These are phyloP conservation scores for Globisporangium apiculatum DNA, from an alignment of 352 stramenopile genomes.

Conservation along the genomic window DNA sequence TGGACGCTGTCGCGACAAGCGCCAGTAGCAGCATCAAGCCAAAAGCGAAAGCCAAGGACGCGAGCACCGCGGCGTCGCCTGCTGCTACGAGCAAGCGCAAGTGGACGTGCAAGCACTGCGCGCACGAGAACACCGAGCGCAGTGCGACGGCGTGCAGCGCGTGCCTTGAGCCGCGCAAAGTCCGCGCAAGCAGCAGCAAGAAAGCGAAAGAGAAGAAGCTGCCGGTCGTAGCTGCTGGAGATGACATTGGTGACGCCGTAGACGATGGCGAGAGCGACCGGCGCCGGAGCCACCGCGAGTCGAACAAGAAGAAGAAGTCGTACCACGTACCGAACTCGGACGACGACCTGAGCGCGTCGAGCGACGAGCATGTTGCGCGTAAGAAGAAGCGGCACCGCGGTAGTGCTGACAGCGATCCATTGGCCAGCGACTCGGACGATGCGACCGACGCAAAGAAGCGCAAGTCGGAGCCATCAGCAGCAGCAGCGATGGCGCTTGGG, in stretches of 20 bases:
- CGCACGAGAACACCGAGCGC: constrained; percentile 33
- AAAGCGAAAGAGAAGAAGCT: constrained; percentile 20
- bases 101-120: constrained; percentile 47
- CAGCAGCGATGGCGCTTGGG: background rate
- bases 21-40: background rate
- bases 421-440: constrained; percentile 43
- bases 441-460: constrained; percentile 23
- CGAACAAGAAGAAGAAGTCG: constrained; percentile 65
- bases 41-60: background rate
- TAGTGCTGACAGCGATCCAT: constrained; percentile 9
- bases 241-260: no score
- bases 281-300: constrained; percentile 50
- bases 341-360: constrained; percentile 60
- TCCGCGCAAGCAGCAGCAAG: constrained; percentile 12
- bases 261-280: constrained; percentile 22
- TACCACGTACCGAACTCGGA: constrained; percentile 81
- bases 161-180: constrained; percentile 26
- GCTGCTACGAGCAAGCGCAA: constrained; percentile 10
- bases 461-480: constrained; percentile 7
- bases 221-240: background rate
- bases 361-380: constrained; percentile 9
- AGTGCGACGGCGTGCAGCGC: constrained; percentile 31
- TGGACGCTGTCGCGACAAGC: no score
- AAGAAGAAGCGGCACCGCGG: constrained; percentile 18
- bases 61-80: background rate